Percentiles rank a stretch among this genome's conserved stretches.
Conservation (phyloP, 352 stramenopile genomes). For the Phytophthora vignae region DNA sequence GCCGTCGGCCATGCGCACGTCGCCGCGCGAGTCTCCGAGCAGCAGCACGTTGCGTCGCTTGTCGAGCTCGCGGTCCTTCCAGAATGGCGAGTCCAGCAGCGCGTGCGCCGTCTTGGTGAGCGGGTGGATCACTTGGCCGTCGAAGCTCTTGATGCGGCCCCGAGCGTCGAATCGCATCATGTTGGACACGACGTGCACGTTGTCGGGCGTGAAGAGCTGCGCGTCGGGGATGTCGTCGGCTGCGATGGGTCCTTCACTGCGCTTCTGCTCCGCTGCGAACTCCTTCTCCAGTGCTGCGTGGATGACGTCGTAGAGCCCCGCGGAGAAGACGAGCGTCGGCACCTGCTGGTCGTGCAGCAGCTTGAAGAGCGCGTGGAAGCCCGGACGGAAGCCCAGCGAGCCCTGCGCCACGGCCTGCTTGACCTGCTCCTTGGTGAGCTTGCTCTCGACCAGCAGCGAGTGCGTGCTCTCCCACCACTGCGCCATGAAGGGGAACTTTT, state of each 20-base stretch:
- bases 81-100: slow-evolving; percentile 69
- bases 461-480: slow-evolving; percentile 65
- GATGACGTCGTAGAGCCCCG: slow-evolving; percentile 67
- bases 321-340: slow-evolving; percentile 71
- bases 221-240: not conserved
- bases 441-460: slow-evolving; percentile 56
- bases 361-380: slow-evolving; percentile 58
- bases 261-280: slow-evolving; percentile 37
- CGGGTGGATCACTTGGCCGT: slow-evolving; percentile 75
- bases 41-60: slow-evolving; percentile 72
- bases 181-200: slow-evolving; percentile 81
- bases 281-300: slow-evolving; percentile 57
- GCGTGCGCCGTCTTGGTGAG: slow-evolving; percentile 85
- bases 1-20: slow-evolving; percentile 65
- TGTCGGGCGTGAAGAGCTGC: slow-evolving; percentile 35
- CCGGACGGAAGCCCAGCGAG: slow-evolving; percentile 48
- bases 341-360: slow-evolving; percentile 48
- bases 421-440: slow-evolving; percentile 55
- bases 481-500: slow-evolving; percentile 76
- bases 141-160: slow-evolving; percentile 57
- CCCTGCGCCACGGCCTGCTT: slow-evolving; percentile 39
- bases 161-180: slow-evolving; percentile 75
- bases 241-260: not conserved
- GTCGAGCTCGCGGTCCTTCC: slow-evolving; percentile 54
- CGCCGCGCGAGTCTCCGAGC: slow-evolving; percentile 70